Conservation (phyloP, 2,329 filamentous ascomycete species). For the Mycosphaerelloides madeirae region DNA sequence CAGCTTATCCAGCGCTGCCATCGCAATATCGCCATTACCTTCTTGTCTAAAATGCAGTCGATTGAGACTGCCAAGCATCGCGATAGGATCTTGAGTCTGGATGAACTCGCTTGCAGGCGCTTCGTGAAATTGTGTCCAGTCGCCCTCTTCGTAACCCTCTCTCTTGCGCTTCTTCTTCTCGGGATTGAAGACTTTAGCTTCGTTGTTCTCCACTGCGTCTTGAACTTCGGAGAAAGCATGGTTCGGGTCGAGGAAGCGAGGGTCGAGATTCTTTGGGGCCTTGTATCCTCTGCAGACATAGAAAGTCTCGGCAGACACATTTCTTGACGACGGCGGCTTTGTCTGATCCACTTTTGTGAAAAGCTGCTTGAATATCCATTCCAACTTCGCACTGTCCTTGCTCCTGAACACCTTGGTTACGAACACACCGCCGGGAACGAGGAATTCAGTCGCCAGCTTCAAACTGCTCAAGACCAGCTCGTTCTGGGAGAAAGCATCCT, state of each 20-base stretch:
- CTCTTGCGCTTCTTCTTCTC: conserved; percentile 96
- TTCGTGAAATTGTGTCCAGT: conserved; percentile 89
- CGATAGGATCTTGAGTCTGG: conserved; percentile 86
- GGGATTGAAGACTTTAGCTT: conserved; percentile 96
- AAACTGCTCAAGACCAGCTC: conserved; percentile 85
- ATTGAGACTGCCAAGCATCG: conserved; percentile 82
- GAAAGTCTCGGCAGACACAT: conserved; percentile 97
- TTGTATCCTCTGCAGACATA: conserved; percentile 95
- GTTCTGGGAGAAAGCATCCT: conserved; percentile 97
- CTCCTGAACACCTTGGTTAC: conserved; percentile 97
- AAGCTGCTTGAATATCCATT: conserved; percentile 97
- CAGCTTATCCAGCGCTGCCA: conserved; percentile 79
- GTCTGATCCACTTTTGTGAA: conserved; percentile 95
- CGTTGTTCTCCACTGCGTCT: conserved; percentile 83
- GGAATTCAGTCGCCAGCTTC: conserved; percentile 90
- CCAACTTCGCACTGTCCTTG: conserved; percentile 90
- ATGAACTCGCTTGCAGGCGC: conserved; percentile 87
- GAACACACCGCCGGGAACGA: conserved; percentile 83
- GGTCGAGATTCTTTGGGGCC: conserved; percentile 87
- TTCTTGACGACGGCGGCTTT: conserved; percentile 91
- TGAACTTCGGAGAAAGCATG: conserved; percentile 90
- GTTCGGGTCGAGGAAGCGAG: conserved; percentile 82
- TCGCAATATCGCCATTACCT: conserved; percentile 67
- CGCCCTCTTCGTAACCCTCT: conserved; percentile 95
- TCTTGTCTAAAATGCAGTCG: conserved; percentile 79